These are phyloP conservation scores for Aspergillus ochraceus DNA, from an alignment of 2,329 filamentous ascomycete genomes.

Conservation along the genomic window DNA sequence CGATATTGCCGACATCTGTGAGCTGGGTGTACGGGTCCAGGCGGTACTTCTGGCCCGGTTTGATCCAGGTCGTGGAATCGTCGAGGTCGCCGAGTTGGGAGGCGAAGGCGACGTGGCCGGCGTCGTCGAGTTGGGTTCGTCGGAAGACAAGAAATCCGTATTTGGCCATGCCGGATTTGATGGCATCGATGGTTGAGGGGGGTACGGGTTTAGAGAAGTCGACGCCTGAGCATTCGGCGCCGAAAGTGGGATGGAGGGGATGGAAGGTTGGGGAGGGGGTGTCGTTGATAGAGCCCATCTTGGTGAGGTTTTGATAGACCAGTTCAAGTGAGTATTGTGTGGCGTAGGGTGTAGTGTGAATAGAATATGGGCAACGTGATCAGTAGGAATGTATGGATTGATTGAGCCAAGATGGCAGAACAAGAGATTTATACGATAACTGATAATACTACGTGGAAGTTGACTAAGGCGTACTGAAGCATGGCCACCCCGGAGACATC, in stretches of 20 bases:
- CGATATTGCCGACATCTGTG: constrained; percentile 60
- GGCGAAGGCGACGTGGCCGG: constrained; percentile 53
- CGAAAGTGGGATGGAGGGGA: background rate
- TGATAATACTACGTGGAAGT: background rate
- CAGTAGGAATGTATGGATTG: too few species aligned
- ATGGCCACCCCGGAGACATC: background rate
- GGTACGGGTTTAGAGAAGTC: background rate
- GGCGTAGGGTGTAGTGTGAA: too few species aligned
- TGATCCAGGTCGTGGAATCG: constrained; percentile 53
- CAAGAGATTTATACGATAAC: background rate
- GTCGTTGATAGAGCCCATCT: background rate
- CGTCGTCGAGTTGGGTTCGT: constrained; percentile 52
- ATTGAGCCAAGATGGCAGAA: background rate
- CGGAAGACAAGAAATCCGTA: constrained; percentile 57
- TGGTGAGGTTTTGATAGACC: background rate
- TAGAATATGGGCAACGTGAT: too few species aligned
- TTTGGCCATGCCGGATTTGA: constrained; percentile 27
- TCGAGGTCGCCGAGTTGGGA: constrained; percentile 57
- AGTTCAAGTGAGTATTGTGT: too few species aligned
- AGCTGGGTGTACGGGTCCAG: constrained; percentile 51
- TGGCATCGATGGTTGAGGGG: background rate
- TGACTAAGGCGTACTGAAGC: background rate
- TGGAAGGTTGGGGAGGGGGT: background rate
- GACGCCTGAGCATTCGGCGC: background rate
- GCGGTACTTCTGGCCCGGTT: constrained; percentile 48